Base-by-base conservation (phyloP, 208 protist species). In the Trypanosoma platydactyli region DNA sequence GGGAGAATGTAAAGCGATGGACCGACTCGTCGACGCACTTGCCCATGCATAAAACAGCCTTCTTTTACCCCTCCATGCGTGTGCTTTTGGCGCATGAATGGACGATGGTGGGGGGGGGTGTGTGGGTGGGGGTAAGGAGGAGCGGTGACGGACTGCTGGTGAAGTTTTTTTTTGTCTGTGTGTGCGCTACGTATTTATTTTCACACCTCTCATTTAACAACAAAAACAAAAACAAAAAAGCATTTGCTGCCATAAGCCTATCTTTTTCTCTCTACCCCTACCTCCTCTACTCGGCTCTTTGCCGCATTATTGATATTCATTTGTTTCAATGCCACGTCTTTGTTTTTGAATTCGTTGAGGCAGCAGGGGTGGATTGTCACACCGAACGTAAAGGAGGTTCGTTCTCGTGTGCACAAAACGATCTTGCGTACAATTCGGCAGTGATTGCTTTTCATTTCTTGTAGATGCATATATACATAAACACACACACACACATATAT, bases 1-100 rank as follows among this genome's bases (percentile, higher is more conserved):
- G 29, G 51, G 33, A 22, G 33, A 70, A 46, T 74, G 75, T 29
- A 18, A 59, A 9, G 68, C 57, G n/a, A 63, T 81, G 45, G 79
- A 84, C 33, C 49, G 64, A 41, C 64, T 84, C 15, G 64, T 84
- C 2, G 75, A 84, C 54, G 67, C 59, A 1, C 68, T 84, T 15
- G 69, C 79, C 0, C 70, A 68, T 27, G 46, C 71, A 40, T 76
- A 69, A 29, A 55, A 45, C 5, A 22, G 54, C 25, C 18, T 48
- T 48, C 25, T 57, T 40, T 46, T 13, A 30, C 33, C 7, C 16
- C 44, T 24, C 25, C 22, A n/a, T 51, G 38, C 41, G 41, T 42
- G 25, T 35, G 25, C n/a, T 11, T 35, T 53, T 58, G 49, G 7
- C 6, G 44, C 42, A 30, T 27, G 46, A n/a, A 40, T 54, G 42